Conservation (phyloP, 116 monocot species). For the Cymodocea nodosa region DNA sequence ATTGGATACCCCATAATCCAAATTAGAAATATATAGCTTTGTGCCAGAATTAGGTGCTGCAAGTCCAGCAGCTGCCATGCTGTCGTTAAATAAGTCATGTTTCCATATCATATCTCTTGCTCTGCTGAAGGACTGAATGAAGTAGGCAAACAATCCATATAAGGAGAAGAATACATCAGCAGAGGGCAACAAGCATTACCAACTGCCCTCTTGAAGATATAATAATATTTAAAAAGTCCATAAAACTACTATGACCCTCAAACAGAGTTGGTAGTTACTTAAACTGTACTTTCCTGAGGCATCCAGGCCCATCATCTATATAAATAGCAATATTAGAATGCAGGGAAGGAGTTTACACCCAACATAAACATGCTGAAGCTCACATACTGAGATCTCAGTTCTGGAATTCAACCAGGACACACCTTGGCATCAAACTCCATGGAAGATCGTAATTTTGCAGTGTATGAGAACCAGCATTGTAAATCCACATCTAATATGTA, state of each 20-base stretch:
- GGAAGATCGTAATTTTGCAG: conserved; percentile 3
- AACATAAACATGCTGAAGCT: conserved; percentile 21
- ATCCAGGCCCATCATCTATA: conserved; percentile 15
- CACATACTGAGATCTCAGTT: conserved; percentile 24
- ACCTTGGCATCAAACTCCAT: conserved; percentile 19
- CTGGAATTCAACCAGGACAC: conserved; percentile 16
- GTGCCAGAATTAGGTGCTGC: conserved; percentile 45
- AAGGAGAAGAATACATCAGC: conserved; percentile 25
- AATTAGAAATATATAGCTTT: conserved; percentile 91
- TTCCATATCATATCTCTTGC: conserved; percentile 55
- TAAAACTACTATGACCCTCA: conserved; percentile 13
- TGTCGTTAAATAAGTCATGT: conserved; percentile 70
- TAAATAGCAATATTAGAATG: conserved; percentile 18
- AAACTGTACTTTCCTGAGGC: conserved; percentile 8
- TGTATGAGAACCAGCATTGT: conserved; percentile 13
- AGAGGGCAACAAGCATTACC: conserved; percentile 15
- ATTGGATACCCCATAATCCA: conserved; percentile 89
- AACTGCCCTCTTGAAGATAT: conserved; percentile 18
- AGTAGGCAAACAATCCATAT: conserved; percentile 29
- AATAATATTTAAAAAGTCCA: conserved; percentile 15
- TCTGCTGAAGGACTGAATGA: conserved; percentile 77
- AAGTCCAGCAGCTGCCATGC: conserved; percentile 61
- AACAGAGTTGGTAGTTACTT: conserved; percentile 11
- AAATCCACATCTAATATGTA: conserved; percentile 13
- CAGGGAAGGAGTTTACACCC: conserved; percentile 33